A percentile compares a stretch with the other conserved stretches of the same genome.
Evolutionary conservation across 2,329 filamentous ascomycete species (phyloP).

Genomic region (Endoconidiophora polonica): DNA sequence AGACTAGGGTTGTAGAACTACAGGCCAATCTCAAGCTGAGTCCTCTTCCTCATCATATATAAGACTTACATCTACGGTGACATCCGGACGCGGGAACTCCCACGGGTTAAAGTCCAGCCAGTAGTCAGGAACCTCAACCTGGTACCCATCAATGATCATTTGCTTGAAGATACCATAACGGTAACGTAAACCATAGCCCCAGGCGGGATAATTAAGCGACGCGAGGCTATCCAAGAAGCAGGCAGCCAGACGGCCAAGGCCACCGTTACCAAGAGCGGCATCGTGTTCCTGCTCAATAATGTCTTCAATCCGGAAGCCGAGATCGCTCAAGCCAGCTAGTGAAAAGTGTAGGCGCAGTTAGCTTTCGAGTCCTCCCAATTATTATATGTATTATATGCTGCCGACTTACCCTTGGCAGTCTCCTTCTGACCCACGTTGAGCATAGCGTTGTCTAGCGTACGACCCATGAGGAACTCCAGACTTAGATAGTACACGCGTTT

Average conservation of each 20-base stretch:
- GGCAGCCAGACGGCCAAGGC: conserved; percentile 81
- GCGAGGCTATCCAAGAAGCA: conserved; percentile 96
- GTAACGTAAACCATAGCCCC: conserved; percentile 94
- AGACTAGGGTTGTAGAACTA: not conserved
- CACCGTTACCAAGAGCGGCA: conserved; percentile 88
- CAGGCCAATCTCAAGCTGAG: not conserved
- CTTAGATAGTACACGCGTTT: conserved; percentile 97
- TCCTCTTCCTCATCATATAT: not conserved
- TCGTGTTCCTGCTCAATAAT: conserved; percentile 90
- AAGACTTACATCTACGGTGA: conserved; percentile 61
- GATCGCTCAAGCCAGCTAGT: conserved; percentile 64
- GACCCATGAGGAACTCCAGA: conserved; percentile 93
- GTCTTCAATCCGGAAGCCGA: conserved; percentile 95
- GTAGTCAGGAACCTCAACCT: conserved; percentile 96
- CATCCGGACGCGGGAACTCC: conserved; percentile 93
- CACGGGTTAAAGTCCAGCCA: conserved; percentile 99
- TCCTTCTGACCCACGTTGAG: conserved; percentile 85
- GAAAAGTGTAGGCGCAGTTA: not conserved
- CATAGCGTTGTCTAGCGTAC: conserved; percentile 96
- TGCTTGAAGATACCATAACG: conserved; percentile 98
- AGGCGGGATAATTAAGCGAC: conserved; percentile 85
- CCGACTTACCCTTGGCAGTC: conserved; percentile 51
- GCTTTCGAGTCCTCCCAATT: conserved; percentile 19
- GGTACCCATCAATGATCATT: conserved; percentile 94
- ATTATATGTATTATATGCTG: not conserved